phyloP scores from a whole-genome alignment of 345 rosid species.

The Nephelium lappaceum region DNA sequence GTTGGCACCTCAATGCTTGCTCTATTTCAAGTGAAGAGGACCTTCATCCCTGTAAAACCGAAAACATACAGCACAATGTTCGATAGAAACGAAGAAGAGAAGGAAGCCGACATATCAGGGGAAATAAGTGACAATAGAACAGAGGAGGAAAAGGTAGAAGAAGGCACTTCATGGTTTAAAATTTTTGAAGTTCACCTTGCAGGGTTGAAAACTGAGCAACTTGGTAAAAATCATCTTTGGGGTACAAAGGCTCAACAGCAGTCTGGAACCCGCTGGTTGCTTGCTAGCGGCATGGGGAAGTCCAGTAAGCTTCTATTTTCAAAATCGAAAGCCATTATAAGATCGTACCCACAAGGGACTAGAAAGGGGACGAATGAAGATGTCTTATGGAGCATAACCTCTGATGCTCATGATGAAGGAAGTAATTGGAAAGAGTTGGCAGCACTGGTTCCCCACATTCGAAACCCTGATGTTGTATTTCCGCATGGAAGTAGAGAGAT shows the following conservation, averaged over 20 bases:
- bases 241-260: slow-evolving; percentile 54
- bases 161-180: slow-evolving; percentile 38
- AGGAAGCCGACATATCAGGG: slow-evolving; percentile 10
- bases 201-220: slow-evolving; percentile 50
- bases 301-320: slow-evolving; percentile 38
- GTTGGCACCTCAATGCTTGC: slow-evolving; percentile 82
- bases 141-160: slow-evolving; percentile 5
- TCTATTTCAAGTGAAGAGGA: slow-evolving; percentile 61
- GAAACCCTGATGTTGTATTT: slow-evolving; percentile 60
- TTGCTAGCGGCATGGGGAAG: slow-evolving; percentile 56
- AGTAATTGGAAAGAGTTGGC: slow-evolving; percentile 30
- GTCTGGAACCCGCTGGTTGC: slow-evolving; percentile 66
- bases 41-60: slow-evolving; percentile 25
- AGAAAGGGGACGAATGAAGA: slow-evolving; percentile 30
- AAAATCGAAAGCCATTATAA: slow-evolving; percentile 46
- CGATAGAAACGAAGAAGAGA: slow-evolving; percentile 24
- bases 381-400: slow-evolving; percentile 71
- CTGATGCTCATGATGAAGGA: slow-evolving; percentile 25
- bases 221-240: slow-evolving; percentile 45
- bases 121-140: neutral
- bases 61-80: slow-evolving; percentile 18
- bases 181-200: slow-evolving; percentile 55
- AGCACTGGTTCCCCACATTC: slow-evolving; percentile 34
- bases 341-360: slow-evolving; percentile 29
- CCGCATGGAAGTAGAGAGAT: slow-evolving; percentile 28